phyloP scores from a whole-genome alignment of 352 stramenopile genomes.

The Phytopythium aichiense region DNA sequence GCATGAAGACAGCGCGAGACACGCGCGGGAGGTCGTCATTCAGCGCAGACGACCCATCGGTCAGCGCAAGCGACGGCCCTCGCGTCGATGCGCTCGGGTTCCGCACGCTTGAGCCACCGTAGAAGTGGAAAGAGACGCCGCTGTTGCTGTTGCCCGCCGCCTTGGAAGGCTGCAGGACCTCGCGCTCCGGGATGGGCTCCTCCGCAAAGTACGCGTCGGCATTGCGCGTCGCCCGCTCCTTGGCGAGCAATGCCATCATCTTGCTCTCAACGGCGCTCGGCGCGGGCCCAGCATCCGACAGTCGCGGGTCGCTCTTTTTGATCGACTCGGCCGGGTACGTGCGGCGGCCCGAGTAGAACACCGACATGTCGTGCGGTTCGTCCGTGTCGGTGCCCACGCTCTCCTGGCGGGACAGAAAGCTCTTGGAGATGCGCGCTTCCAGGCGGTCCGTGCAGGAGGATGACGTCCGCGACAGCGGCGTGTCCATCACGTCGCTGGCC shows the following conservation, averaged over 20 bases:
- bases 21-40: conserved; percentile 25
- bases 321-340: conserved; percentile 64
- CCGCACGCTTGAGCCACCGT: conserved; percentile 25
- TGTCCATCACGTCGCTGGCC: conserved; percentile 14
- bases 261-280: conserved; percentile 24
- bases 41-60: conserved; percentile 10
- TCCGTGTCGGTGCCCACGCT: conserved; percentile 21
- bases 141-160: conserved; percentile 20
- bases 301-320: conserved; percentile 38
- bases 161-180: background rate
- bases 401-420: conserved; percentile 29
- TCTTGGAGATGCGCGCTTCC: conserved; percentile 67
- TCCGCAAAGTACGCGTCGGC: conserved; percentile 8
- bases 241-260: conserved; percentile 34
- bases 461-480: conserved; percentile 19
- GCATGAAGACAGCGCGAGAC: conserved; percentile 44
- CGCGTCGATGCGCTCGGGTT: conserved; percentile 1
- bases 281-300: conserved; percentile 27
- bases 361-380: conserved; percentile 30
- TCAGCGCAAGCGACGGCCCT: conserved; percentile 15
- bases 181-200: conserved; percentile 16
- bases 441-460: conserved; percentile 48
- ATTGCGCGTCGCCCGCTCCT: conserved; percentile 23
- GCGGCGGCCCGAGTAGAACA: conserved; percentile 53
- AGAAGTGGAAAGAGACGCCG: conserved; percentile 64